Percentiles rank a stretch among this genome's conserved stretches.
Evolutionary conservation across 352 stramenopile species (phyloP).

Genomic region (Pythium grandisporangium): DNA sequence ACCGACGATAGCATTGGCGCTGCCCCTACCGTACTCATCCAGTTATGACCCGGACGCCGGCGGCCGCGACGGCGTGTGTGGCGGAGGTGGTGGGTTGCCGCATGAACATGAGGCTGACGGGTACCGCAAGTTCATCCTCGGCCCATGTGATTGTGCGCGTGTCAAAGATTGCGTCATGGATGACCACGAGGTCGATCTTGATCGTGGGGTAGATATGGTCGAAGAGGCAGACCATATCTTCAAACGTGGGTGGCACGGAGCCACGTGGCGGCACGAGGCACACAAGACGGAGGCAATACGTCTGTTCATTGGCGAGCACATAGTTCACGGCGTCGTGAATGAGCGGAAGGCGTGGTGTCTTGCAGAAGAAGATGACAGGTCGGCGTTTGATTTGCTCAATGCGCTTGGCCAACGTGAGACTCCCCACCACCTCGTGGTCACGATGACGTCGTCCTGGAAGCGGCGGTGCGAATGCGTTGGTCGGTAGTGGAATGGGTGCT

Average conservation of each 20-base stretch:
- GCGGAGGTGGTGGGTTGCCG: slow-evolving; percentile 64
- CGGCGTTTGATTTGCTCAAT: slow-evolving; percentile 68
- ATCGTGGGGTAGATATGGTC: slow-evolving; percentile 86
- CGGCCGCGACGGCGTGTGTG: slow-evolving; percentile 60
- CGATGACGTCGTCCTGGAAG: no score
- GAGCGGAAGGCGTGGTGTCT: slow-evolving; percentile 74
- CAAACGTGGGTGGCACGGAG: slow-evolving; percentile 15
- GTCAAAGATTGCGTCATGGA: slow-evolving; percentile 56
- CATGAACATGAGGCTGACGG: slow-evolving; percentile 89
- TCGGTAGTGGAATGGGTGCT: no score
- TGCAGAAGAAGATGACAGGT: slow-evolving; percentile 87
- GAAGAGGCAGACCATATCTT: slow-evolving; percentile 51
- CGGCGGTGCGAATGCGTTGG: no score
- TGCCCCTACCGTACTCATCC: background rate
- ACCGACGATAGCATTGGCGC: no score
- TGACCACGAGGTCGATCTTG: slow-evolving; percentile 79
- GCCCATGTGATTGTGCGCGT: slow-evolving; percentile 78
- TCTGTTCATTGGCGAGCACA: slow-evolving; percentile 83
- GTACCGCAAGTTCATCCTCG: slow-evolving; percentile 46
- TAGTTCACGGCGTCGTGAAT: slow-evolving; percentile 89
- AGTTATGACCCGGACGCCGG: slow-evolving; percentile 74
- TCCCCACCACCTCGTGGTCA: slow-evolving; percentile 23
- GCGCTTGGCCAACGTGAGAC: slow-evolving; percentile 48
- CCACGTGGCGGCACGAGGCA: slow-evolving; percentile 33
- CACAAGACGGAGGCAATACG: slow-evolving; percentile 77